Evolutionary conservation across 2,329 filamentous ascomycete species (phyloP), one percentile per base, ranked within the genome.

Genomic region (Epichloe hybrida): DNA sequence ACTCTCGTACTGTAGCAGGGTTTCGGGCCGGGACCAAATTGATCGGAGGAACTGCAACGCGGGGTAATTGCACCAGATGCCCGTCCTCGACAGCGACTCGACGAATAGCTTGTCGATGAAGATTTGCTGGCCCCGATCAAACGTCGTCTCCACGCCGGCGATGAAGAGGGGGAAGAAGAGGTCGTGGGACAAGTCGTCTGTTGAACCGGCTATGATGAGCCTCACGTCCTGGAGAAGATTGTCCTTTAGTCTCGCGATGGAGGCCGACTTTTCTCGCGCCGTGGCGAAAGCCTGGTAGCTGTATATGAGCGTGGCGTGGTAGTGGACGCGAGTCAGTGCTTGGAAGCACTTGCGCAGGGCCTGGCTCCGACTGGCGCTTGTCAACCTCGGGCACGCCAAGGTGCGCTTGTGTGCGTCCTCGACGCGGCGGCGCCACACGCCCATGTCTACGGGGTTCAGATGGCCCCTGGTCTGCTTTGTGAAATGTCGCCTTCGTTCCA

Each of bases 281-380:
- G 46, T 44, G 13, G 50, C 50, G n/a, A 58, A 54, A 5, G 56
- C 52, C 36, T 58, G 56, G 21, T 56, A 57, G 41, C 53, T 53
- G 44, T 58, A 58, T 15, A 58, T 52, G 1, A 58, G 50, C 8
- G 49, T 55, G 11, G 57, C 53, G 38, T 55, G 49, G 36, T 56
- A 56, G n/a, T 58, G 53, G 7, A 55, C 53, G 3, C 52, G 51
- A 3, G 55, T 46, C 2, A 57, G 48, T 1, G 53, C 53, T 6
- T 57, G 45, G 23, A 58, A 56, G 34, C 43, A 52, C 5, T 47
- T 31, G n/a, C 51, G 51, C 20, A 53, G 34, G 11, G 52, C 38
- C 35, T 44, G 50, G 13, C 38, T 41, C 17, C n/a, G 43, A 44
- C 42, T 52, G 36, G 41, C 46, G 36, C 40, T 49, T 39, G 20